Conservation (phyloP, 768 basidiomycete species). For the Rhodotorula toruloides region DNA sequence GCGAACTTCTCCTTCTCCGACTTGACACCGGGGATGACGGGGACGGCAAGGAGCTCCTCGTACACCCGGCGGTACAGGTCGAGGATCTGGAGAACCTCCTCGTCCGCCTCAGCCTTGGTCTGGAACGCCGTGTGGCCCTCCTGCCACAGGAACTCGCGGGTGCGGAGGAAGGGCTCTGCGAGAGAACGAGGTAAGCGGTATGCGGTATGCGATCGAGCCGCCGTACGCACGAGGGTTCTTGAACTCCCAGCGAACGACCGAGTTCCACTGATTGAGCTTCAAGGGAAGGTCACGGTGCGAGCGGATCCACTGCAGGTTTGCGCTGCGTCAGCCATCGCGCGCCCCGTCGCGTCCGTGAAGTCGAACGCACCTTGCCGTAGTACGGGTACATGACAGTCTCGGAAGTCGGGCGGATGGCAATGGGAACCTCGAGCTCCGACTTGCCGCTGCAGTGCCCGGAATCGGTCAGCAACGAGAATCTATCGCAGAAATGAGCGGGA, state of each 20-base stretch:
- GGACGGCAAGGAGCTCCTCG: constrained; percentile 93
- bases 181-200: neutral
- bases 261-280: constrained; percentile 99
- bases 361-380: constrained; percentile 66
- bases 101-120: constrained; percentile 80
- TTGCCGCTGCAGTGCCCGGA: constrained; percentile 63
- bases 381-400: constrained; percentile 99
- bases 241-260: constrained; percentile 99
- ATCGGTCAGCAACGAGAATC: neutral
- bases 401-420: constrained; percentile 95
- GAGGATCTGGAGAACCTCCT: constrained; percentile 86
- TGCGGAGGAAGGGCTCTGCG: constrained; percentile 92
- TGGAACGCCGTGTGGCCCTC: constrained; percentile 96
- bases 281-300: constrained; percentile 93
- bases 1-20: constrained; percentile 99
- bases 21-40: constrained; percentile 93
- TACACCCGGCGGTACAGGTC: constrained; percentile 93
- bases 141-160: constrained; percentile 99
- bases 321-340: neutral
- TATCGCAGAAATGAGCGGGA: neutral
- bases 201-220: neutral
- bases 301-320: constrained; percentile 67
- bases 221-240: constrained; percentile 79
- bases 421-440: constrained; percentile 91
- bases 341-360: neutral